Evolutionary conservation across 2,329 filamentous ascomycete genomes (phyloP).

Genomic region (Helotiales sp.): DNA sequence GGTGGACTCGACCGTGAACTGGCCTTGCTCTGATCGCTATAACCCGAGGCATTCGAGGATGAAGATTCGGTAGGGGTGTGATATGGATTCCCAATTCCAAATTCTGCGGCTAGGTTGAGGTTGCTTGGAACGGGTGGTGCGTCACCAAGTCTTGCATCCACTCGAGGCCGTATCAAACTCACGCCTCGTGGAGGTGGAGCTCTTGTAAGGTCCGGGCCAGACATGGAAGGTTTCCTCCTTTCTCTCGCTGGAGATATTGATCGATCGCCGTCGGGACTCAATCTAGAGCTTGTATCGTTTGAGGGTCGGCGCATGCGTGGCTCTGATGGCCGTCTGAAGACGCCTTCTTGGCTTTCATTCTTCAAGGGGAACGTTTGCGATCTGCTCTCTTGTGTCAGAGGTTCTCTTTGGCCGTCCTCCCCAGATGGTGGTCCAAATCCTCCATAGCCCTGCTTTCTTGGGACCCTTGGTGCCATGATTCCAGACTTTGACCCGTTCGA

Average conservation of each 20-base stretch:
- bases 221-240: constrained; percentile 34
- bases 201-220: constrained; percentile 39
- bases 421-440: constrained; percentile 57
- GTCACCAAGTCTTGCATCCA: constrained; percentile 31
- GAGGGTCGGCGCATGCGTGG: constrained; percentile 31
- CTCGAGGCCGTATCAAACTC: constrained; percentile 38
- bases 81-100: constrained; percentile 66
- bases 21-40: constrained; percentile 61
- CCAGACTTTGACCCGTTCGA: constrained; percentile 34
- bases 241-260: constrained; percentile 23
- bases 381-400: constrained; percentile 42
- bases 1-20: constrained; percentile 68
- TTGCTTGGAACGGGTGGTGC: constrained; percentile 37
- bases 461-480: constrained; percentile 29
- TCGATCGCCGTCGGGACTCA: not conserved
- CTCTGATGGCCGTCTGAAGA: constrained; percentile 33
- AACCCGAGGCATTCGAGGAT: constrained; percentile 67
- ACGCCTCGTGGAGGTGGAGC: constrained; percentile 40
- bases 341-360: constrained; percentile 29
- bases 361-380: constrained; percentile 43
- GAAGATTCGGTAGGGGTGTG: constrained; percentile 68
- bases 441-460: constrained; percentile 59
- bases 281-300: constrained; percentile 12
- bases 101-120: constrained; percentile 63
- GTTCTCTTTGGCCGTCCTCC: constrained; percentile 47